Base-by-base conservation (phyloP, 2,329 filamentous ascomycete genomes). In the Pseudocercospora fijiensis region DNA sequence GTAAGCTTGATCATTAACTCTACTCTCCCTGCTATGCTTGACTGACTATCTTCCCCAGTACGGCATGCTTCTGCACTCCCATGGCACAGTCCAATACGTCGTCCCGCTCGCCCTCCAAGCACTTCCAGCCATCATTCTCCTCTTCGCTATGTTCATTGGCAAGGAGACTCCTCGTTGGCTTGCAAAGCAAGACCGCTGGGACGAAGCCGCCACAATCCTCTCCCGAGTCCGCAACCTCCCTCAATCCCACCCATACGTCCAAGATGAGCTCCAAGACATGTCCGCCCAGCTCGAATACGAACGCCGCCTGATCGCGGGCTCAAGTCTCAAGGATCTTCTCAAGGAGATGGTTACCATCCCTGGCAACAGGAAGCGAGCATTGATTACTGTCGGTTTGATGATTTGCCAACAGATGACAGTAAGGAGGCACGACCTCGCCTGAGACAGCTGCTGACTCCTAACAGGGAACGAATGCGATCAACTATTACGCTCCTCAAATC, bases 341-440 rank as follows among this genome's bases (percentile, higher is more conserved):
- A 87, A 86, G 73, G 90, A 92, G 76, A 83, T 91, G 75, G 85
- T 91, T 75, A 74, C 86, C 7, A 82, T 87, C 67, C 86, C 85
- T 28, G 86, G 84, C 61, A 85, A 86, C 60, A 82, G 88, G 62
- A 88, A 88, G 70, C 83, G 88, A 57, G 85, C 84, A 2, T 75
- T 89, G 53, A 83, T 90, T 62, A 87, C 85, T 28, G 84, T 91
- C 80, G 88, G 75, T 13, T 77, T 82, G 37, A 85, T 82, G 62
- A 78, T 90, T 43, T 90, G 86, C 74, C 88, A 91, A 74, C 88
- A 90, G 74, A 88, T 90, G 85, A 90, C 88, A 0, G 88, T 41
- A 8, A 41, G 87, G 28, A 76, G 85, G 0, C 87, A 87, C 7
- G 86, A 47, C 53, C 13, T 11, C 8, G 20, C 24, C 9, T 4